A percentile compares a stretch with the other conserved stretches of the same genome.
phyloP scores from a whole-genome alignment of 306 rosid species.

The Medicago lupulina region DNA sequence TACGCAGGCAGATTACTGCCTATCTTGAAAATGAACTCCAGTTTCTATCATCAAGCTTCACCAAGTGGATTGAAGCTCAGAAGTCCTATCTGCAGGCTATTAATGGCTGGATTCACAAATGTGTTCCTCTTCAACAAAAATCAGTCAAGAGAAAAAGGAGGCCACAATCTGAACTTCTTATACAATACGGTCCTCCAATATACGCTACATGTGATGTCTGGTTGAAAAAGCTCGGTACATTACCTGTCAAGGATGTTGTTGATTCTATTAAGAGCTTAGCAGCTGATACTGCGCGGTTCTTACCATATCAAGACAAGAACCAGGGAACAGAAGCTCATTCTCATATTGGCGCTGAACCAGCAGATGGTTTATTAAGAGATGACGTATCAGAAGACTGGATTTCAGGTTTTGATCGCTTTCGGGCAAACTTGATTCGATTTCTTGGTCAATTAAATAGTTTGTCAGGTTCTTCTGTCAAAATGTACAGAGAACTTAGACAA shows the following conservation, averaged over 20 bases:
- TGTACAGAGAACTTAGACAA: slow-evolving; percentile 60
- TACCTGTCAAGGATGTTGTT: slow-evolving; percentile 60
- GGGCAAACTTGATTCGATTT: slow-evolving; percentile 63
- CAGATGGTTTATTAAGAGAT: slow-evolving; percentile 51
- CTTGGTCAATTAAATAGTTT: slow-evolving; percentile 56
- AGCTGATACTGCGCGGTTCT: slow-evolving; percentile 59
- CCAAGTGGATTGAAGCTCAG: slow-evolving; percentile 87
- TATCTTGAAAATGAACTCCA: slow-evolving; percentile 78
- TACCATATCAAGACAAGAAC: slow-evolving; percentile 77
- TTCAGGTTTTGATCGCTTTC: slow-evolving; percentile 68
- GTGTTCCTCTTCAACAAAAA: slow-evolving; percentile 58
- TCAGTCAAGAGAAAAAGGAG: slow-evolving; percentile 62
- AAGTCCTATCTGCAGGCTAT: slow-evolving; percentile 71
- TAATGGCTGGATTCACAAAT: slow-evolving; percentile 79
- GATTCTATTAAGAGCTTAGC: slow-evolving; percentile 73
- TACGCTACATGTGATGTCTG: slow-evolving; percentile 66
- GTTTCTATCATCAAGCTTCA: slow-evolving; percentile 63
- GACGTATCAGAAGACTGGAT: slow-evolving; percentile 61
- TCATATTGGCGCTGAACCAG: slow-evolving; percentile 54
- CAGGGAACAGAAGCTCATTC: slow-evolving; percentile 54
- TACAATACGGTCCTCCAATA: slow-evolving; percentile 69
- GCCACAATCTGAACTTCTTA: slow-evolving; percentile 32
- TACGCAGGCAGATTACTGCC: slow-evolving; percentile 63
- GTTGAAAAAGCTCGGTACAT: slow-evolving; percentile 54
- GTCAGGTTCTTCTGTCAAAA: slow-evolving; percentile 65